These are phyloP conservation scores for Torrubiella hemipterigena DNA, from an alignment of 2,329 filamentous ascomycete species.

Conservation along the genomic window DNA sequence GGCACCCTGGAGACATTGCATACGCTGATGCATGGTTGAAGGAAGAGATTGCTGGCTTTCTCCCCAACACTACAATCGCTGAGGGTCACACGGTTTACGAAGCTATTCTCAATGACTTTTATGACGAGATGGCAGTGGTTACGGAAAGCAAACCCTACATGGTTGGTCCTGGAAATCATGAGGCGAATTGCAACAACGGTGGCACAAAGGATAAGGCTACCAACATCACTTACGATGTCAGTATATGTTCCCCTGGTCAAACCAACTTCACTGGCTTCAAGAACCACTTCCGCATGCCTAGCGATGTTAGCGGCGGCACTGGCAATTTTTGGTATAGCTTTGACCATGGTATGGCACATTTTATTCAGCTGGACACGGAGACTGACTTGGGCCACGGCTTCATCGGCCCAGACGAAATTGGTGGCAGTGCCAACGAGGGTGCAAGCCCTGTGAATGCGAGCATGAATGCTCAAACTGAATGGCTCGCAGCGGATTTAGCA, in stretches of 20 bases:
- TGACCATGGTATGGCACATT: constrained; percentile 5
- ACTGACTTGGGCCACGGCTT: constrained; percentile 2
- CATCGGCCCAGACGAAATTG: constrained; percentile 1
- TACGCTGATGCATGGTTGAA: constrained; percentile 4
- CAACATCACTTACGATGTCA: constrained; percentile 1
- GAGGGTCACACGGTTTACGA: constrained; percentile 3
- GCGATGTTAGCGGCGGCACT: constrained; percentile 4
- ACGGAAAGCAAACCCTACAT: constrained; percentile 3
- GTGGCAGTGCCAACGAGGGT: constrained; percentile 1
- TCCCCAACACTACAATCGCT: constrained; percentile 2
- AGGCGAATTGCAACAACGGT: constrained; percentile 4
- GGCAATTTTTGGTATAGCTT: constrained; percentile 8
- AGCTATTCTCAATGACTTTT: constrained; percentile 5
- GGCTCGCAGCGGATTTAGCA: constrained; percentile 2
- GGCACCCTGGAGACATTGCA: constrained; percentile 2
- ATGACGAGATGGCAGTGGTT: constrained; percentile 2
- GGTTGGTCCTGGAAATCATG: constrained; percentile 5
- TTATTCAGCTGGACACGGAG: constrained; percentile 3
- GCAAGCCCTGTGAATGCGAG: background rate
- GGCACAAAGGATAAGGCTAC: constrained; percentile 2
- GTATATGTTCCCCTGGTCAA: constrained; percentile 4
- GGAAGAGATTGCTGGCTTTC: background rate
- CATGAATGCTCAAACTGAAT: constrained; percentile 1
- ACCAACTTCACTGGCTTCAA: constrained; percentile 6
- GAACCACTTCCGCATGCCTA: constrained; percentile 5